Conservation (phyloP, 768 basidiomycete genomes). For the Boletus barrowsii region DNA sequence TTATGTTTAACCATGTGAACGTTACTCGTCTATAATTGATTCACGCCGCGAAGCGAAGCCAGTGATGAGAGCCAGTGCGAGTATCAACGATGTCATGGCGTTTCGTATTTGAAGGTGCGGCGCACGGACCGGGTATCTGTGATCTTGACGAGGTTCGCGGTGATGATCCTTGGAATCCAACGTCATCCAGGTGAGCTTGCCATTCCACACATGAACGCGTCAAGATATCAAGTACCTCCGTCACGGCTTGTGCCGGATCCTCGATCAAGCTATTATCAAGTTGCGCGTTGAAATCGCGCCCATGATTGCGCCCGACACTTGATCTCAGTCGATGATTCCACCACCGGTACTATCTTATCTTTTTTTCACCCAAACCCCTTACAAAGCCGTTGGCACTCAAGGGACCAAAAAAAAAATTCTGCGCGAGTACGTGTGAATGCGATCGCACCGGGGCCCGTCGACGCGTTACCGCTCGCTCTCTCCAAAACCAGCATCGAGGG, state of each 20-base stretch:
- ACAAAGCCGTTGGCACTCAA: constrained; percentile 51
- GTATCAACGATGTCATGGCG: too few species aligned
- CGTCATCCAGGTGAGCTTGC: constrained; percentile 57
- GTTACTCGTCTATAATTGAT: constrained; percentile 56
- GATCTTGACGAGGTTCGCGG: constrained; percentile 51
- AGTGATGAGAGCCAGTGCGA: too few species aligned
- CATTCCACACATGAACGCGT: constrained; percentile 55
- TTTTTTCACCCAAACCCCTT: constrained; percentile 37
- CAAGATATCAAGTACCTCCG: constrained; percentile 35
- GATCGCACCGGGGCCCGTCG: constrained; percentile 51
- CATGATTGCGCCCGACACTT: constrained; percentile 8
- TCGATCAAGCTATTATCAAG: neutral
- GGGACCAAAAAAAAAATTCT: constrained; percentile 13
- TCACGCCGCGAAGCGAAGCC: too few species aligned
- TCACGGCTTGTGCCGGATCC: constrained; percentile 42
- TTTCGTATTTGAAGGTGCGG: too few species aligned
- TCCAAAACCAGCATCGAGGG: constrained; percentile 36
- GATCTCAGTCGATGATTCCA: constrained; percentile 45
- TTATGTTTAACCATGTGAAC: constrained; percentile 42
- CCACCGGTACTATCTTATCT: constrained; percentile 52
- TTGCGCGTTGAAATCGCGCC: neutral
- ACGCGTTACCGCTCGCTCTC: constrained; percentile 48
- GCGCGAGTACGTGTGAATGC: constrained; percentile 50
- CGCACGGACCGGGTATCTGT: neutral
- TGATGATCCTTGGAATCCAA: constrained; percentile 48